A percentile compares a stretch with the other conserved stretches of the same genome.
phyloP scores from a whole-genome alignment of 805 yeast genomes.

The Hanseniaspora singularis region DNA sequence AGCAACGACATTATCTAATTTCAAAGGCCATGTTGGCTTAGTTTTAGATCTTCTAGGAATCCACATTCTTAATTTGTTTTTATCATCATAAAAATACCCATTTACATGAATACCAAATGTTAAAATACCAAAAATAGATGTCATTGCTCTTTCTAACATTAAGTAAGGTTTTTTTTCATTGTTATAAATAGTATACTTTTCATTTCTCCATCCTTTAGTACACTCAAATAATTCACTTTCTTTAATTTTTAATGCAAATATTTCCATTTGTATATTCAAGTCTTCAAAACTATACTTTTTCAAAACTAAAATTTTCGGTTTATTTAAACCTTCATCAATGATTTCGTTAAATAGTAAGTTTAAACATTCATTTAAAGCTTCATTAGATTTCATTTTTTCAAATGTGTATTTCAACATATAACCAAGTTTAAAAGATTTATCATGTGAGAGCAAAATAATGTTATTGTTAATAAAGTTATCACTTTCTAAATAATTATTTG shows the following conservation, averaged over 20 bases:
- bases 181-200: conserved; percentile 60
- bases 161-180: conserved; percentile 48
- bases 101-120: conserved; percentile 84
- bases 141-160: conserved; percentile 65
- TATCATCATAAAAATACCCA: conserved; percentile 52
- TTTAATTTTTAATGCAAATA: conserved; percentile 17
- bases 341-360: no score
- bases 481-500: conserved; percentile 19
- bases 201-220: conserved; percentile 72
- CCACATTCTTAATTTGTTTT: conserved; percentile 51
- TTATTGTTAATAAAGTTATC: conserved; percentile 23
- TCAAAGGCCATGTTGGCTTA: conserved; percentile 81
- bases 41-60: conserved; percentile 66
- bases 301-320: no score
- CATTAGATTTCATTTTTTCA: background rate
- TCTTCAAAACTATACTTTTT: background rate
- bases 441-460: conserved; percentile 31
- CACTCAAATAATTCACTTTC: conserved; percentile 30
- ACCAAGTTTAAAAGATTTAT: conserved; percentile 30
- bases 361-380: background rate
- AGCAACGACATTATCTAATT: conserved; percentile 87
- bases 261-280: background rate
- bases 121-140: conserved; percentile 70
- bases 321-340: no score
- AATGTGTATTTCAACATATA: conserved; percentile 29